A percentile compares a stretch with the other conserved stretches of the same genome.
Evolutionary conservation across 2,329 filamentous ascomycete genomes (phyloP).

Genomic region (Phyllosticta capitalensis): DNA sequence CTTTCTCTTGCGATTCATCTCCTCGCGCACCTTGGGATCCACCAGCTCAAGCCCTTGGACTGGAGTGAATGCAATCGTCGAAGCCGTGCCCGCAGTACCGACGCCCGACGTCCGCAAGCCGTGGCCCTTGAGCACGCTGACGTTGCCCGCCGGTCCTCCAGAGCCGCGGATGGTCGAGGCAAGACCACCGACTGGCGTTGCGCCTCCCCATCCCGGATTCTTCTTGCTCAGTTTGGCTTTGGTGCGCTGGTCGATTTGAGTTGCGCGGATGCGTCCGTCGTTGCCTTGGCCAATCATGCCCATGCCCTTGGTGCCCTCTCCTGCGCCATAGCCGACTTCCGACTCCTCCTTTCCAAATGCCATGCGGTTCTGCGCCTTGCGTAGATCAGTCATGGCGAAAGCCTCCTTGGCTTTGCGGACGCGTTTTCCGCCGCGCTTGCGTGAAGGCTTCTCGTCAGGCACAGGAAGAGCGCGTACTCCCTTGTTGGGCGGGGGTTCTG

Average conservation of each 20-base stretch:
- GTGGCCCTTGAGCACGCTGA: slow-evolving; percentile 64
- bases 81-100: slow-evolving; percentile 68
- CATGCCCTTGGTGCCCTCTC: slow-evolving; percentile 75
- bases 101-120: slow-evolving; percentile 77
- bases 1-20: slow-evolving; percentile 82
- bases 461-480: slow-evolving; percentile 77
- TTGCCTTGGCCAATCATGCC: slow-evolving; percentile 91
- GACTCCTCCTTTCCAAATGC: slow-evolving; percentile 92
- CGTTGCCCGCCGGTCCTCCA: slow-evolving; percentile 53
- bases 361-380: slow-evolving; percentile 93
- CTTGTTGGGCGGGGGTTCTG: slow-evolving; percentile 83
- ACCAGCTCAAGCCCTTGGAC: slow-evolving; percentile 92
- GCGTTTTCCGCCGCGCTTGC: slow-evolving; percentile 83
- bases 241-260: slow-evolving; percentile 88
- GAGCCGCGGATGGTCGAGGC: slow-evolving; percentile 62
- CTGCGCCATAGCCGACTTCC: slow-evolving; percentile 82
- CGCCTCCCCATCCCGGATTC: slow-evolving; percentile 85
- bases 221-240: slow-evolving; percentile 89
- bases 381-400: slow-evolving; percentile 89
- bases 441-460: slow-evolving; percentile 87
- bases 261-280: slow-evolving; percentile 77
- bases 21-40: slow-evolving; percentile 81
- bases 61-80: slow-evolving; percentile 84
- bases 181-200: slow-evolving; percentile 47
- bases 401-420: slow-evolving; percentile 95